phyloP scores from a whole-genome alignment of 1,284 basidiomycete species.

The Acaromyces ingoldii region DNA sequence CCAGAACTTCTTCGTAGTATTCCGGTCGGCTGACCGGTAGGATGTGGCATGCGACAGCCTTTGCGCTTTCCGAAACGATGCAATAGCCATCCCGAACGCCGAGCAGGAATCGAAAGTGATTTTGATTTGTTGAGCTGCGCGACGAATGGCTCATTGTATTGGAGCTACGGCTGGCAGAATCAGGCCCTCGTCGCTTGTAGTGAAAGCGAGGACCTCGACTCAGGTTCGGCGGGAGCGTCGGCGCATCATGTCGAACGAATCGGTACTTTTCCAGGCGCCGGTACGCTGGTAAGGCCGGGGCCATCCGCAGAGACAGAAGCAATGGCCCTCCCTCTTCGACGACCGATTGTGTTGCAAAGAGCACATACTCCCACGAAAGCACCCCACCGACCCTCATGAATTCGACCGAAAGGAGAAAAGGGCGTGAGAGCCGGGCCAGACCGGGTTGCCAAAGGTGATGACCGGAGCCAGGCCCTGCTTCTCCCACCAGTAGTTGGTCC shows the following conservation, averaged over 20 bases:
- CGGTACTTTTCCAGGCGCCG: too few relatives aligned
- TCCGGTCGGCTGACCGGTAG: not conserved
- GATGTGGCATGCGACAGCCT: constrained; percentile 8
- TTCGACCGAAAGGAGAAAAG: too few relatives aligned
- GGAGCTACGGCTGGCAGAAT: not conserved
- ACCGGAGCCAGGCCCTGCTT: not conserved
- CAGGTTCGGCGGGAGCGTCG: too few relatives aligned
- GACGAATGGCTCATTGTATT: constrained; percentile 10
- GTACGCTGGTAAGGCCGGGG: too few relatives aligned
- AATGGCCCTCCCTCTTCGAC: too few relatives aligned
- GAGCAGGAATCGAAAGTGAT: not conserved
- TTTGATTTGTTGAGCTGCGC: constrained; percentile 5
- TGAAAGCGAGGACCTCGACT: constrained; percentile 8
- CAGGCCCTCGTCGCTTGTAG: not conserved
- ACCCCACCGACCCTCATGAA: too few relatives aligned
- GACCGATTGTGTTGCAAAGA: too few relatives aligned
- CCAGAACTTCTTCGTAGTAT: constrained; percentile 1
- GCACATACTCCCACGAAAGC: too few relatives aligned
- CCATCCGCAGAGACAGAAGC: too few relatives aligned
- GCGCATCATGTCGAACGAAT: too few relatives aligned
- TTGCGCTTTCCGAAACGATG: constrained; percentile 4
- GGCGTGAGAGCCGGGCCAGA: not conserved
- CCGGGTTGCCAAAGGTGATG: not conserved
- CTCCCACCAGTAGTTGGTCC: not conserved
- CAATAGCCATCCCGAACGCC: constrained; percentile 2